phyloP scores from a whole-genome alignment of 345 rosid genomes.

The Turritis glabra region DNA sequence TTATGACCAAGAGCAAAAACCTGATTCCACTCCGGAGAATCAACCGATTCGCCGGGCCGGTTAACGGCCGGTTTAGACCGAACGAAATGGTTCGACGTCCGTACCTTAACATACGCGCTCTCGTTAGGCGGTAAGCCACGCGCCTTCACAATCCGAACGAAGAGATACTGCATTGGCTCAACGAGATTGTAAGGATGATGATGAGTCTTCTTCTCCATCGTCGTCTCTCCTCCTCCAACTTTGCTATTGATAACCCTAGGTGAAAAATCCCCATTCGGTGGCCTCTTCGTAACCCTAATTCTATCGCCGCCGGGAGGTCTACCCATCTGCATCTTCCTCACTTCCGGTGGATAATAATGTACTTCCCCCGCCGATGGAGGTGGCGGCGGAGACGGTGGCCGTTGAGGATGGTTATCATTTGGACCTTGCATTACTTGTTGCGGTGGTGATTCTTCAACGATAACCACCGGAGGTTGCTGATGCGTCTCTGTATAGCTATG shows the following conservation, averaged over 20 bases:
- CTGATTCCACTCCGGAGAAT: slow-evolving; percentile 85
- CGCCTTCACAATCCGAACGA: slow-evolving; percentile 72
- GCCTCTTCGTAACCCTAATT: slow-evolving; percentile 52
- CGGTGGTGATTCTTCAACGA: slow-evolving; percentile 60
- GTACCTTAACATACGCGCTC: slow-evolving; percentile 65
- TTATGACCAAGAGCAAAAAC: slow-evolving; percentile 70
- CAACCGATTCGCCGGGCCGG: slow-evolving; percentile 61
- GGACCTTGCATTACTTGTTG: slow-evolving; percentile 31
- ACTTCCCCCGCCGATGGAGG: slow-evolving; percentile 26
- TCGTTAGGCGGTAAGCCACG: slow-evolving; percentile 64
- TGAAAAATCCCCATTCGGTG: slow-evolving; percentile 64
- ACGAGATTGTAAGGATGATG: slow-evolving; percentile 67
- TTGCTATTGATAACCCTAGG: slow-evolving; percentile 67
- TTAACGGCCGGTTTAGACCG: slow-evolving; percentile 57
- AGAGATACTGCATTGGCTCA: slow-evolving; percentile 90
- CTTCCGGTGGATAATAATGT: slow-evolving; percentile 46
- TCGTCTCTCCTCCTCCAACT: slow-evolving; percentile 35
- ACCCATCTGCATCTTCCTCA: slow-evolving; percentile 70
- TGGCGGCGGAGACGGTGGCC: slow-evolving; percentile 34
- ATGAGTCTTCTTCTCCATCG: slow-evolving; percentile 48
- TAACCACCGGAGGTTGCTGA: slow-evolving; percentile 55
- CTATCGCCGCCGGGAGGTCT: slow-evolving; percentile 56
- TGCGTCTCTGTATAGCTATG: slow-evolving; percentile 39
- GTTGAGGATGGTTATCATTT: slow-evolving; percentile 20
- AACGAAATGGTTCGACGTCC: slow-evolving; percentile 50